Conservation (phyloP, 2,329 filamentous ascomycete species). For the Huntiella moniliformis region DNA sequence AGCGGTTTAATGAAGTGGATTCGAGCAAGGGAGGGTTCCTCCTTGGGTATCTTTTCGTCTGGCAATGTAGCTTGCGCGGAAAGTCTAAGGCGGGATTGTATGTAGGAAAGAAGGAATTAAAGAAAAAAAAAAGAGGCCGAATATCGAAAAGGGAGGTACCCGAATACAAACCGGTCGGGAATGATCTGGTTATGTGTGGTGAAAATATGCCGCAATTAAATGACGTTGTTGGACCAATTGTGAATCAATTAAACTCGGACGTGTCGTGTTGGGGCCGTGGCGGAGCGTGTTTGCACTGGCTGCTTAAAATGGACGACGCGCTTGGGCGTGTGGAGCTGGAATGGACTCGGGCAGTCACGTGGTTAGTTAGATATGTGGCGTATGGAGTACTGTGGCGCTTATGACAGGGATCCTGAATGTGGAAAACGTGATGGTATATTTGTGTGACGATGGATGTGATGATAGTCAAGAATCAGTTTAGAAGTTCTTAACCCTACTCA, state of each 20-base stretch:
- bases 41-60: background rate
- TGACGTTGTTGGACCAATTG: background rate
- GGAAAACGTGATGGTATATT: too few species aligned
- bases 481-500: too few species aligned
- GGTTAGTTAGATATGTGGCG: background rate
- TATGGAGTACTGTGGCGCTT: too few species aligned
- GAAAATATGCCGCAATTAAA: background rate
- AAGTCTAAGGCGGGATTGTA: too few species aligned
- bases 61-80: too few species aligned
- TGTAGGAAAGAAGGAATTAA: background rate
- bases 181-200: background rate
- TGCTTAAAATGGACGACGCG: conserved; percentile 2
- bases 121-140: too few species aligned
- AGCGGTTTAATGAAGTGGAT: too few species aligned
- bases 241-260: conserved; percentile 14
- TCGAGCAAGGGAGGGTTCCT: background rate
- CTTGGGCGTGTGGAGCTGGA: background rate
- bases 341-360: background rate
- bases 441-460: too few species aligned
- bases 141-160: too few species aligned
- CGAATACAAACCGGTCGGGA: background rate
- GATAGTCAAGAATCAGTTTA: too few species aligned
- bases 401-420: too few species aligned
- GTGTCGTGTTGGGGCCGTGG: conserved; percentile 27
- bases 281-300: too few species aligned